Evolutionary conservation across 1,139 yeast species (phyloP).

Genomic region (Pichia sp.): DNA sequence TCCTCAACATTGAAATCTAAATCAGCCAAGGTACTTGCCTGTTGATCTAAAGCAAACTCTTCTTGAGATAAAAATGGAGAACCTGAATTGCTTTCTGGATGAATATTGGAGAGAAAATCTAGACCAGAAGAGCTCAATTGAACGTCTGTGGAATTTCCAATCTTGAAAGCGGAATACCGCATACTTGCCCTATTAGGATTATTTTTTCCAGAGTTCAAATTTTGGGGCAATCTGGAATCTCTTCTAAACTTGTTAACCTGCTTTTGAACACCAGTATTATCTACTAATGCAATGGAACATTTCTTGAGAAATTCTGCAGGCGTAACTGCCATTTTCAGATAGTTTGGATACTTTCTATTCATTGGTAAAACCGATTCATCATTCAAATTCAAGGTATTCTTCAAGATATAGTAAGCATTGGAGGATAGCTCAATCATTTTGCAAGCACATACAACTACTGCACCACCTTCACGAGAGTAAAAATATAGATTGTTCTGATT

Average conservation of each 20-base stretch:
- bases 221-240: slow-evolving; percentile 5
- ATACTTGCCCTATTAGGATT: slow-evolving; percentile 21
- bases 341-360: slow-evolving; percentile 69
- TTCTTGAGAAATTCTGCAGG: slow-evolving; percentile 54
- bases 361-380: slow-evolving; percentile 68
- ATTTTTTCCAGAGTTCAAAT: not conserved
- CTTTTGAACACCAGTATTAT: slow-evolving; percentile 31
- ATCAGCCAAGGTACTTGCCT: slow-evolving; percentile 3
- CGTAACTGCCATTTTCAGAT: slow-evolving; percentile 48
- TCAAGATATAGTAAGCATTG: slow-evolving; percentile 33
- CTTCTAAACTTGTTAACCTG: slow-evolving; percentile 21
- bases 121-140: slow-evolving; percentile 55
- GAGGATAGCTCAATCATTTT: slow-evolving; percentile 56
- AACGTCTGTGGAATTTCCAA: slow-evolving; percentile 48
- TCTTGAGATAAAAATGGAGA: slow-evolving; percentile 25
- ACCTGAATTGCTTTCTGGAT: slow-evolving; percentile 15
- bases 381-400: slow-evolving; percentile 35
- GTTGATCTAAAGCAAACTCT: slow-evolving; percentile 15
- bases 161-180: slow-evolving; percentile 55
- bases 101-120: slow-evolving; percentile 34
- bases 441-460: slow-evolving; percentile 53
- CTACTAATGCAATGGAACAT: slow-evolving; percentile 57
- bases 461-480: slow-evolving; percentile 62
- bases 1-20: slow-evolving; percentile 29
- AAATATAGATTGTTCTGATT: slow-evolving; percentile 32